Base-by-base conservation (phyloP, 345 rosid genomes). In the Brassica rapa region DNA sequence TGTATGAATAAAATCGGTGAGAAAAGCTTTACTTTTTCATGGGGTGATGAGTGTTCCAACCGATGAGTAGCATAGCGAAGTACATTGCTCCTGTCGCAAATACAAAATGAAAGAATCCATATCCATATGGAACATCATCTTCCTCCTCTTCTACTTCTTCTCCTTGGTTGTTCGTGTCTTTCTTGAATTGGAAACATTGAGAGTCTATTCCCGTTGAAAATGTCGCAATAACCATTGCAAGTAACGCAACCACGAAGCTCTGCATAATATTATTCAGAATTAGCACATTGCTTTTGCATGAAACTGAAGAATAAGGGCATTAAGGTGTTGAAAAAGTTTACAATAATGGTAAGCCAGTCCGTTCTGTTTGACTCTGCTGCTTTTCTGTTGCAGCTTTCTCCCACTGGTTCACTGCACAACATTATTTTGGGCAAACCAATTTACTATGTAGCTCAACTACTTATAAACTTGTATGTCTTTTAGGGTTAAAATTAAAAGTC, bases 81-180 rank as follows among this genome's bases (percentile, higher is more conserved):
- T 94, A 94, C 98, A 94, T 94, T 3, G 97, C 92, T 76, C 98
- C 98, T 0, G 97, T 92, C 70, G 97, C 98, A 19, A 94, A 94
- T 30, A 94, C 97, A 59, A 94, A 90, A 85, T 94, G 98, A 86
- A 94, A 94, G 90, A 94, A 94, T 8, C 98, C 98, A 62, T 92
- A 92, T 67, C 97, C 97, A 63, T 94, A 94, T 19, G 98, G 98
- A 55, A 92, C 90, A 59, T 80, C 88, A 79, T 89, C 90, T 61
- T 87, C 94, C 4, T 77, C 66, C 12, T 79, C 84, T 4, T 67
- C 73, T 4, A 55, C 74, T 62, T 24, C 87, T 77, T 89, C 66
- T 29, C 16, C 94, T 14, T 76, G 53, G 15, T 66, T 80, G 2
- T 55, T 73, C 37, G 71, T 87, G 74, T 78, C 70, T 74, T 89